A percentile compares a stretch with the other conserved stretches of the same genome.
Conservation (phyloP, 345 rosid genomes). For the Gossypium thurberi region DNA sequence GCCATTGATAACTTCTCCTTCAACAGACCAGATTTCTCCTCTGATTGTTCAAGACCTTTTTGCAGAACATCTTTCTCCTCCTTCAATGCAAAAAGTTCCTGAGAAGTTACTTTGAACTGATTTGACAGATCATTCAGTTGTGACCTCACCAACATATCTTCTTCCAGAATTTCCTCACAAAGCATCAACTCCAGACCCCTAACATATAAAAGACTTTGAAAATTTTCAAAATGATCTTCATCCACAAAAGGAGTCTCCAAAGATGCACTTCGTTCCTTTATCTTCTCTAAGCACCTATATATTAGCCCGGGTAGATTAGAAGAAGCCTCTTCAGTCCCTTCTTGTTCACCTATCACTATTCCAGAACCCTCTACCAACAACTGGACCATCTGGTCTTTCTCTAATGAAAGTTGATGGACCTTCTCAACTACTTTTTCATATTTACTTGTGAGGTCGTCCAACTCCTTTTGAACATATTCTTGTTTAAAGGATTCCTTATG, state of each 20-base stretch:
- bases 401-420: constrained; percentile 33
- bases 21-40: constrained; percentile 67
- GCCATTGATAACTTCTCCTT: constrained; percentile 86
- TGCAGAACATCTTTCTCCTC: constrained; percentile 51
- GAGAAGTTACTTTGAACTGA: constrained; percentile 35
- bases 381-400: constrained; percentile 50
- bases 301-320: constrained; percentile 39
- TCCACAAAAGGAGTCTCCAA: constrained; percentile 29
- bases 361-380: constrained; percentile 59
- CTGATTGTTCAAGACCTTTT: constrained; percentile 69
- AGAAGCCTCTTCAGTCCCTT: constrained; percentile 20
- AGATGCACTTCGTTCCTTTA: constrained; percentile 40
- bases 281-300: constrained; percentile 48
- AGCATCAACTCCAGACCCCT: constrained; percentile 52
- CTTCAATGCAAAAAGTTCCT: constrained; percentile 46
- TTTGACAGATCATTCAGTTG: constrained; percentile 38
- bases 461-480: constrained; percentile 27
- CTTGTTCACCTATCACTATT: constrained; percentile 31
- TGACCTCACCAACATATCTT: constrained; percentile 44
- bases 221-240: constrained; percentile 40
- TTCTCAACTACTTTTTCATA: constrained; percentile 41
- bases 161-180: constrained; percentile 54
- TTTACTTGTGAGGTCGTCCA: constrained; percentile 32
- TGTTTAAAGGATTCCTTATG: constrained; percentile 46
- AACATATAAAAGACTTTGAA: constrained; percentile 64